Percentiles rank a stretch among this genome's conserved stretches.
phyloP scores from a whole-genome alignment of 2,329 filamentous ascomycete genomes.

The Plenodomus biglobosus region DNA sequence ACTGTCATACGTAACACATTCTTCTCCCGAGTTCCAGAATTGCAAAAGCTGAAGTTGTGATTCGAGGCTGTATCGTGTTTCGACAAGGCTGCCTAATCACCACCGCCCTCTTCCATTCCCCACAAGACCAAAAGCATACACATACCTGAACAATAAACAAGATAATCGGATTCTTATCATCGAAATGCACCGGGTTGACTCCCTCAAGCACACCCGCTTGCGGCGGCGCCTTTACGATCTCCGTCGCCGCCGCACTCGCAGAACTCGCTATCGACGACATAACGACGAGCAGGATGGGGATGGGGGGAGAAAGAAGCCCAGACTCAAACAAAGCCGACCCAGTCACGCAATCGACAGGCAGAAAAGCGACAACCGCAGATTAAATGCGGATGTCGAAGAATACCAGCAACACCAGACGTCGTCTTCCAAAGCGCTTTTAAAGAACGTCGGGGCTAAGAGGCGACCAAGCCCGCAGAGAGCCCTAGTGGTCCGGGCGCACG shows the following conservation, averaged over 20 bases:
- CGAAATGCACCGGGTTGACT: slow-evolving; percentile 67
- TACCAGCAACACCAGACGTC: background rate
- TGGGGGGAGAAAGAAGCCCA: background rate
- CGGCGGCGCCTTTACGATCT: slow-evolving; percentile 41
- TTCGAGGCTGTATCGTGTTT: background rate
- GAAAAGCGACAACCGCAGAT: background rate
- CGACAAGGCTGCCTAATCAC: background rate
- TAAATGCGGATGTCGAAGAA: background rate
- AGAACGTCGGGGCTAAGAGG: background rate
- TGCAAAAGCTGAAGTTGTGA: background rate
- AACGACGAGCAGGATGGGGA: slow-evolving; percentile 8
- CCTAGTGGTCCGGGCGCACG: background rate
- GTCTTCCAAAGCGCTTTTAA: background rate
- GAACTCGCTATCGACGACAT: slow-evolving; percentile 29
- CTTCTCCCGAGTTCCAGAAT: too few relatives aligned
- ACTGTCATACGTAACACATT: too few relatives aligned
- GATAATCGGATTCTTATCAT: slow-evolving; percentile 70
- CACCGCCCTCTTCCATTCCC: too few relatives aligned
- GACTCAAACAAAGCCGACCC: background rate
- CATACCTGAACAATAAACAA: slow-evolving; percentile 74
- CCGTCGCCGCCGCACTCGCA: slow-evolving; percentile 24
- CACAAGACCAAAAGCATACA: background rate
- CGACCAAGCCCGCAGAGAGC: background rate
- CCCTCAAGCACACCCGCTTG: slow-evolving; percentile 74
- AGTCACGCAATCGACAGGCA: too few relatives aligned